Conservation (phyloP, 2,329 filamentous ascomycete genomes). For the Fusarium siculi region DNA sequence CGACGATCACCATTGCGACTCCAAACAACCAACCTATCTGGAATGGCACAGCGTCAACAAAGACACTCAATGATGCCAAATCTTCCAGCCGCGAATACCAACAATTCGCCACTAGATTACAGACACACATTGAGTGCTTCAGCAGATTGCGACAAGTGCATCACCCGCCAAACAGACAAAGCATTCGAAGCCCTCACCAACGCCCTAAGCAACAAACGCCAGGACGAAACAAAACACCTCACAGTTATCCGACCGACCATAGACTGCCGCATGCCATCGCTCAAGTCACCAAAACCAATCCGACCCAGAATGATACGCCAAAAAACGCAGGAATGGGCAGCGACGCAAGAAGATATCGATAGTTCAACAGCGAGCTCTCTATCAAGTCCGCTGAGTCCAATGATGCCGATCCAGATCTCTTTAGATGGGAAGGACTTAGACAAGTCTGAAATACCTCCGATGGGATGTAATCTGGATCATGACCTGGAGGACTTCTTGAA, state of each 20-base stretch:
- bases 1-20: conserved; percentile 1
- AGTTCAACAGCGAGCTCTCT: neutral
- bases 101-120: neutral
- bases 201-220: neutral
- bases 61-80: neutral
- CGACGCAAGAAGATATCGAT: conserved; percentile 1
- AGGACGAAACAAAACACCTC: neutral
- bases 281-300: conserved; percentile 15
- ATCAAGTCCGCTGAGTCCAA: conserved; percentile 5
- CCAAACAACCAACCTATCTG: conserved; percentile 9
- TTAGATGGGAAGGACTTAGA: neutral
- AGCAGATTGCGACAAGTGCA: neutral
- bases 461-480: conserved; percentile 16
- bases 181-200: conserved; percentile 14
- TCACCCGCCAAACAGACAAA: conserved; percentile 2
- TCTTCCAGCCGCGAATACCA: neutral
- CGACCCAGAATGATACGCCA: conserved; percentile 9
- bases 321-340: conserved; percentile 4
- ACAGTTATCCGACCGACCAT: neutral
- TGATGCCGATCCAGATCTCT: neutral
- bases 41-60: neutral
- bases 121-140: neutral
- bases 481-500: conserved; percentile 16
- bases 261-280: neutral
- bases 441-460: neutral